Evolutionary conservation across 495 filamentous ascomycete species (phyloP).

Genomic region (Neurospora tetrasperma): DNA sequence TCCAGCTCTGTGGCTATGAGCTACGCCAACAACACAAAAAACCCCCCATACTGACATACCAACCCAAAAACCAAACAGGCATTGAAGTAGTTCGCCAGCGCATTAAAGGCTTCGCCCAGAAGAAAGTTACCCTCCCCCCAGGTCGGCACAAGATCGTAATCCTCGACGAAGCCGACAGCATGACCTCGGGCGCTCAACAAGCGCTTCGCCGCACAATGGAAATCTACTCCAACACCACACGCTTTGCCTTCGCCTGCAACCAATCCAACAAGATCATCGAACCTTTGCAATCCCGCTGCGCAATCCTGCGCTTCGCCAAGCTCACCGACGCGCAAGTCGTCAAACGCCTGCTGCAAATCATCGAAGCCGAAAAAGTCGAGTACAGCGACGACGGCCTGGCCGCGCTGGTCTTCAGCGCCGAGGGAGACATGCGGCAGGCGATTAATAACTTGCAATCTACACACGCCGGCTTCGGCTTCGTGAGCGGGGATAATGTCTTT

Average conservation of each 20-base stretch:
- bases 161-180: conserved; percentile 94
- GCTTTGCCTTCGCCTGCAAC: conserved; percentile 98
- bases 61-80: conserved; percentile 31
- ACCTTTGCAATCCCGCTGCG: conserved; percentile 90
- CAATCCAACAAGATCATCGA: conserved; percentile 99
- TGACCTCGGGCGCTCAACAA: conserved; percentile 95
- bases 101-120: conserved; percentile 98
- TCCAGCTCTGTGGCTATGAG: background rate
- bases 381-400: conserved; percentile 91
- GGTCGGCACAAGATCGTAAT: conserved; percentile 95
- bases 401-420: conserved; percentile 89
- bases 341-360: conserved; percentile 81
- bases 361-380: conserved; percentile 75
- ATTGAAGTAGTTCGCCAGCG: conserved; percentile 98
- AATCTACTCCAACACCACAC: conserved; percentile 92
- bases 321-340: conserved; percentile 90
- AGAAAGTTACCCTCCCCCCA: conserved; percentile 89
- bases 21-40: background rate
- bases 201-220: conserved; percentile 96
- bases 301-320: conserved; percentile 88
- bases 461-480: conserved; percentile 89
- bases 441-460: conserved; percentile 99
- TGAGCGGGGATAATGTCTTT: conserved; percentile 96
- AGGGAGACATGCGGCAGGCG: conserved; percentile 98
- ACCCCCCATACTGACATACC: background rate